Base-by-base conservation (phyloP, 73 alveolate species). In the Paramecium bursaria region DNA sequence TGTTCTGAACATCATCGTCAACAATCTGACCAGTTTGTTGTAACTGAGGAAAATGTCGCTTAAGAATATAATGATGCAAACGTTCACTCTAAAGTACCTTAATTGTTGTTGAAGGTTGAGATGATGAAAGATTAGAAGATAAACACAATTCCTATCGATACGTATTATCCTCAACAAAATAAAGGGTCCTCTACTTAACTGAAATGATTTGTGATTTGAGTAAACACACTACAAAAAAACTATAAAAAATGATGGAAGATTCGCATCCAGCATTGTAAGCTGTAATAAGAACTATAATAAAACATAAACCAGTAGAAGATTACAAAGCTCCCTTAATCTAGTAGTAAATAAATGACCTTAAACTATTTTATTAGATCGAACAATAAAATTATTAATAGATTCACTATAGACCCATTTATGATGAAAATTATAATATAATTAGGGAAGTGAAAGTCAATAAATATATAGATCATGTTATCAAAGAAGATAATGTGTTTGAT, bases 401-500 rank as follows among this genome's bases (percentile, higher is more conserved):
- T 4, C 44, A 67, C 44, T 35, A 31, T 15, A 3, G 82, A 17
- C 82, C 82, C 22, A 42, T 67, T 14, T 67, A 67, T 67, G 33
- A 67, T 67, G 82, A 67, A 39, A 19, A 67, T 13, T 67, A 67
- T 67, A 47, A 67, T 39, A 33, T 67, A 2, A 42, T 42, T 6
- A 31, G 82, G 21, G 82, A 67, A 35, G 33, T 67, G 2, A 67
- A 44, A 33, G 60, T 67, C 3, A 67, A 67, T 21, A 67, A 57
- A 35, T 25, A 25, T n/a, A 6, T 39, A 39, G 44, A 67, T 42
- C 21, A 67, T 67, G 53, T 67, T 9, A 67, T 67, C 5, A 67
- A 67, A 19, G 82, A 67, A 27, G 82, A 67, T 67, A n/a, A 17
- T 10, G 55, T 67, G 44, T 39, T 15, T 30, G 82, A 67, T 67